phyloP scores from a whole-genome alignment of 2,329 filamentous ascomycete species.

The Xylaria multiplex region DNA sequence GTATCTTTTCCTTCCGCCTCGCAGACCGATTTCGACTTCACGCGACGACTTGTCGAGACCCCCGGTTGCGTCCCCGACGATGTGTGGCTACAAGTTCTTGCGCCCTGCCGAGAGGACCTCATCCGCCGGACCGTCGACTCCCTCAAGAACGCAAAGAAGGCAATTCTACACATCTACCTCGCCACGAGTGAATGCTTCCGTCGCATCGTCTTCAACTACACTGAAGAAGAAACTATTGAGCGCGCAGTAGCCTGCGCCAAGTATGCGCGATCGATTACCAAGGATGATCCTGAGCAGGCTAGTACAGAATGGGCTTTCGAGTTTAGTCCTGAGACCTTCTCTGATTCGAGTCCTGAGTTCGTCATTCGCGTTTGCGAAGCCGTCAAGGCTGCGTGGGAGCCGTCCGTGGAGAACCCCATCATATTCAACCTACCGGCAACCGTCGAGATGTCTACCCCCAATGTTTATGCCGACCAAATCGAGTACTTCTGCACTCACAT shows the following conservation, averaged over 20 bases:
- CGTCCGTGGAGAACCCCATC: conserved; percentile 74
- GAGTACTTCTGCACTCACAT: conserved; percentile 94
- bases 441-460: conserved; percentile 93
- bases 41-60: conserved; percentile 84
- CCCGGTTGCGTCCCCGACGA: conserved; percentile 86
- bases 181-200: conserved; percentile 97
- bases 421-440: conserved; percentile 98
- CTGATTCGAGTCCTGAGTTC: conserved; percentile 86
- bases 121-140: conserved; percentile 91
- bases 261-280: conserved; percentile 88
- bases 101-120: conserved; percentile 90
- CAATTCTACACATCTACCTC: conserved; percentile 93
- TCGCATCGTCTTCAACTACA: conserved; percentile 87
- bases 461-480: conserved; percentile 95
- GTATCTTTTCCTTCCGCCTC: conserved; percentile 95
- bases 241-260: conserved; percentile 87
- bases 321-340: conserved; percentile 90
- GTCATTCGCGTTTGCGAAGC: conserved; percentile 87
- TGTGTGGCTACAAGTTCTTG: conserved; percentile 90
- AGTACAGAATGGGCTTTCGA: conserved; percentile 79
- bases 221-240: conserved; percentile 81
- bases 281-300: conserved; percentile 70
- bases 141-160: conserved; percentile 88
- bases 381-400: conserved; percentile 93
- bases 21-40: conserved; percentile 96